Evolutionary conservation across 2,329 filamentous ascomycete species (phyloP).

Genomic region (Shiraia sp.): DNA sequence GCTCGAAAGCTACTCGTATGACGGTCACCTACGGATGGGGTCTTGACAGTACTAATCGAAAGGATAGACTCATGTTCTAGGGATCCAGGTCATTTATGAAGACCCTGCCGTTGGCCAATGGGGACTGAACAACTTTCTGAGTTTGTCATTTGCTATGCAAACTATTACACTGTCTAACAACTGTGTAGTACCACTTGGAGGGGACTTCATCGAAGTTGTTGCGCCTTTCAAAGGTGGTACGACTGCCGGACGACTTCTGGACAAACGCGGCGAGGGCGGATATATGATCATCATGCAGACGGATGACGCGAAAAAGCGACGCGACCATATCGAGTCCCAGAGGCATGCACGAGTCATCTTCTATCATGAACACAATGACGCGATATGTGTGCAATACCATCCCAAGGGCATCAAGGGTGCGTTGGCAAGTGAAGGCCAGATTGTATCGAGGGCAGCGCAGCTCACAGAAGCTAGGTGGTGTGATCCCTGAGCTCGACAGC

Average conservation of each 20-base stretch:
- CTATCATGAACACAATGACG: slow-evolving; percentile 38
- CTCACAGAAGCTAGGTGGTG: slow-evolving; percentile 37
- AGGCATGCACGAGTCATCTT: slow-evolving; percentile 46
- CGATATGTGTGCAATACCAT: slow-evolving; percentile 50
- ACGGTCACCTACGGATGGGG: background rate
- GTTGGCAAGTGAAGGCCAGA: too few relatives aligned
- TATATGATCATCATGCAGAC: slow-evolving; percentile 57
- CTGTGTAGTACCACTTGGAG: slow-evolving; percentile 46
- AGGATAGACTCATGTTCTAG: slow-evolving; percentile 41
- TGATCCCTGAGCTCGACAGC: slow-evolving; percentile 52
- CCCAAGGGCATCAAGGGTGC: slow-evolving; percentile 48
- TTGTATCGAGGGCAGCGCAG: background rate
- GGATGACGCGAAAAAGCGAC: slow-evolving; percentile 42
- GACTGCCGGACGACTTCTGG: slow-evolving; percentile 47
- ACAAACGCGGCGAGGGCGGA: slow-evolving; percentile 50
- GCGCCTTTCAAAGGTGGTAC: slow-evolving; percentile 45
- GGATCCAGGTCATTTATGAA: slow-evolving; percentile 46
- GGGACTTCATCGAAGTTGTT: slow-evolving; percentile 51
- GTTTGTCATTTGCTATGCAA: slow-evolving; percentile 18
- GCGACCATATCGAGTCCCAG: slow-evolving; percentile 43
- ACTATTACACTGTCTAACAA: slow-evolving; percentile 1
- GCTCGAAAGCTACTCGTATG: slow-evolving; percentile 32
- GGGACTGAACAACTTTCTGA: slow-evolving; percentile 48
- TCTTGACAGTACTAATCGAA: slow-evolving; percentile 2
- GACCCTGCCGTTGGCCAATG: slow-evolving; percentile 45